These are phyloP conservation scores for Penicillium carneum DNA, from an alignment of 2,329 filamentous ascomycete species.

Conservation along the genomic window DNA sequence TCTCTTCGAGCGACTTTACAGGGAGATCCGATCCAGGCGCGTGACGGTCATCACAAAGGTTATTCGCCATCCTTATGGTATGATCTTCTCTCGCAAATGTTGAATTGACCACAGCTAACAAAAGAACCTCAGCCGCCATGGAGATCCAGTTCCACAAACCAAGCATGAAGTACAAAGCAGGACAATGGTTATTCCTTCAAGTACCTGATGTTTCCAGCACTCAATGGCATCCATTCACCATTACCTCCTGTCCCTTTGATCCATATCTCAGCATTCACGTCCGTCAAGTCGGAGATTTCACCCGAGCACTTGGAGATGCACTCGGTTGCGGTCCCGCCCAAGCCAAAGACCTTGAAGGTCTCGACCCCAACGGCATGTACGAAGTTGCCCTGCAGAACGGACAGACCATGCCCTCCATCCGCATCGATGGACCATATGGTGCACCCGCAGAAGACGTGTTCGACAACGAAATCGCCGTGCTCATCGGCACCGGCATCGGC, in stretches of 20 bases:
- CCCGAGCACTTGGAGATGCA: conserved; percentile 87
- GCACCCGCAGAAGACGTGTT: conserved; percentile 98
- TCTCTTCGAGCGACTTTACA: conserved; percentile 84
- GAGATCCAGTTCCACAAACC: conserved; percentile 97
- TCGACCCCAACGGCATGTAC: conserved; percentile 96
- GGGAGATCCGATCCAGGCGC: conserved; percentile 83
- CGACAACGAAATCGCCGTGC: conserved; percentile 80
- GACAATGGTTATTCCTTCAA: conserved; percentile 97
- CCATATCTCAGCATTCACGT: conserved; percentile 94
- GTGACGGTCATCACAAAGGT: conserved; percentile 91
- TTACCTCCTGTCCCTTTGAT: conserved; percentile 96
- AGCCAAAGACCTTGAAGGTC: conserved; percentile 84
- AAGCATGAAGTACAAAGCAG: conserved; percentile 96
- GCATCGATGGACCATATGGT: conserved; percentile 94
- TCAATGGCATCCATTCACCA: conserved; percentile 99
- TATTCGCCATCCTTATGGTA: conserved; percentile 91
- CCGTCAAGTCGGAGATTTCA: conserved; percentile 96
- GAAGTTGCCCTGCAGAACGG: conserved; percentile 94
- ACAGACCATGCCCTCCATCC: conserved; percentile 85
- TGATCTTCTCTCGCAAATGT: conserved; percentile 38
- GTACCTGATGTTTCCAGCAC: conserved; percentile 84
- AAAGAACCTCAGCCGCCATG: conserved; percentile 73
- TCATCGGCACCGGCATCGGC: conserved; percentile 83
- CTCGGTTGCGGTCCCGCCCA: conserved; percentile 90
- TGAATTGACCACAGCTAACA: conserved; percentile 1